Conservation (phyloP, 192 early-diverging fungal genomes). For the Rhizophagus sp. region DNA sequence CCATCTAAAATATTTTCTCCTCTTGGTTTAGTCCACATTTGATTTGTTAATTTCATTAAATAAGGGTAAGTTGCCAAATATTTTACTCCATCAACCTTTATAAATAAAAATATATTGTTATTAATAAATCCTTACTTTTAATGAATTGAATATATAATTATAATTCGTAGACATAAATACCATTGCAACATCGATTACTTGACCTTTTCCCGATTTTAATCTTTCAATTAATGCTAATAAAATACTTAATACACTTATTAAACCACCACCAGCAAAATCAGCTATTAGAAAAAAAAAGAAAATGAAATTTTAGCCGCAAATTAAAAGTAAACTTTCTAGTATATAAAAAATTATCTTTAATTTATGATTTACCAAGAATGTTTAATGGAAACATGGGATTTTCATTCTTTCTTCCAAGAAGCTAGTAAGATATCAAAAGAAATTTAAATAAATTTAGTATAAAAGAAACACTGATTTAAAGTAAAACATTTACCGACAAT, state of each 20-base stretch:
- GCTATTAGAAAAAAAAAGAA: constrained; percentile 34
- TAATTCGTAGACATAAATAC: constrained; percentile 29
- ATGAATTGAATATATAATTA: too few species aligned
- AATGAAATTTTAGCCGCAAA: background rate
- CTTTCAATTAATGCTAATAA: constrained; percentile 63
- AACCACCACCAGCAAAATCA: constrained; percentile 71
- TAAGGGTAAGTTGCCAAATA: constrained; percentile 65
- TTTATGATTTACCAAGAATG: constrained; percentile 19
- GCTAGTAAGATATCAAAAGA: background rate
- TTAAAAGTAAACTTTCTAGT: too few species aligned
- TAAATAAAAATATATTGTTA: background rate
- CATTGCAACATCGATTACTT: constrained; percentile 64
- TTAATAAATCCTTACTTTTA: background rate
- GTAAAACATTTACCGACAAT: constrained; percentile 42
- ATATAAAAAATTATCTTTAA: too few species aligned
- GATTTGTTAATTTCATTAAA: constrained; percentile 56
- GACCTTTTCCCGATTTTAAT: constrained; percentile 59
- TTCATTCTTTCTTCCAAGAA: constrained; percentile 10
- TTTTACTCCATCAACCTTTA: constrained; percentile 46
- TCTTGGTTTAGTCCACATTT: constrained; percentile 50
- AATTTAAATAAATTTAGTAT: background rate
- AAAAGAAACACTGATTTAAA: background rate
- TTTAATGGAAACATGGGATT: constrained; percentile 39
- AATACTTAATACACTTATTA: constrained; percentile 65
- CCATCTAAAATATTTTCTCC: constrained; percentile 65